Conservation (phyloP, 441 rosid species). For the Arabidopsis lyrata region DNA sequence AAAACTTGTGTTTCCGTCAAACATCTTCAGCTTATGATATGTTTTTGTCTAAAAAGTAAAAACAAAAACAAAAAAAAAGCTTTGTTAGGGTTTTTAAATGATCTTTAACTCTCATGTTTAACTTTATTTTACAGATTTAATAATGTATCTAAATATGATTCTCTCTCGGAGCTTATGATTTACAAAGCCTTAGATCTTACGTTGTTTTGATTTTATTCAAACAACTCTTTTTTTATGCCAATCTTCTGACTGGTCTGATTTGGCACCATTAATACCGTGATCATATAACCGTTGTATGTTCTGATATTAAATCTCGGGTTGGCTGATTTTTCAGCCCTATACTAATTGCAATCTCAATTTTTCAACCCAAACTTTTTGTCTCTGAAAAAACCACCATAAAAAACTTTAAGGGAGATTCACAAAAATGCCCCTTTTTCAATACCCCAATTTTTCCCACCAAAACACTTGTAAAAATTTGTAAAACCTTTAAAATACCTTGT, state of each 20-base stretch:
- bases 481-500: too few relatives aligned
- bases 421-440: too few relatives aligned
- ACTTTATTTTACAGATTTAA: conserved; percentile 12
- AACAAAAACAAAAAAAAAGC: background rate
- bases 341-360: too few relatives aligned
- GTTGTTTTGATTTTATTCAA: background rate
- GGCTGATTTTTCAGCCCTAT: too few relatives aligned
- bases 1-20: conserved; percentile 18
- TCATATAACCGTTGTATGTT: conserved; percentile 24
- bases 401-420: too few relatives aligned
- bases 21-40: conserved; percentile 11
- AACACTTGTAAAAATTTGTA: too few relatives aligned
- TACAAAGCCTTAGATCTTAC: conserved; percentile 4
- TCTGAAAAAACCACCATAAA: too few relatives aligned
- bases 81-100: conserved; percentile 14
- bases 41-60: conserved; percentile 20
- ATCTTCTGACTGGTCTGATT: background rate
- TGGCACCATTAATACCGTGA: conserved; percentile 17
- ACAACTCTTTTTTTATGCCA: background rate
- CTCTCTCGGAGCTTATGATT: background rate
- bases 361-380: too few relatives aligned
- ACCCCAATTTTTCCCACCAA: too few relatives aligned
- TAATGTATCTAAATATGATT: conserved; percentile 16
- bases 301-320: background rate
- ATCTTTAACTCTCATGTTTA: conserved; percentile 8